Conservation (phyloP, 768 basidiomycete species). For the Lactarius sp. region DNA sequence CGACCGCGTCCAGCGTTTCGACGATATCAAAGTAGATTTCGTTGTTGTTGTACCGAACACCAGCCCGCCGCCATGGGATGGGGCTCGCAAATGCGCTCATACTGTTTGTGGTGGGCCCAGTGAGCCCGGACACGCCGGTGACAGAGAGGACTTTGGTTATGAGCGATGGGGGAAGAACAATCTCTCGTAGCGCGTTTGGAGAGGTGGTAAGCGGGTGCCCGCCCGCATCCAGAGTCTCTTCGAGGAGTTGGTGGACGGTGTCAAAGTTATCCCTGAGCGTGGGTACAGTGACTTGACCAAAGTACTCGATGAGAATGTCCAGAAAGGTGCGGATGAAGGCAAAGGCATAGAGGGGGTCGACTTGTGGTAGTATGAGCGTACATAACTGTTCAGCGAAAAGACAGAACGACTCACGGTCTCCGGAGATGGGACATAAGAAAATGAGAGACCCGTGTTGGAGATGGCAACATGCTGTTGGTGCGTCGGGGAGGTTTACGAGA, state of each 20-base stretch:
- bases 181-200: slow-evolving; percentile 83
- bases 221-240: slow-evolving; percentile 92
- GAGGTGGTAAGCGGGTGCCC: slow-evolving; percentile 92
- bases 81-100: slow-evolving; percentile 71
- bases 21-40: slow-evolving; percentile 91
- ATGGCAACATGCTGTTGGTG: slow-evolving; percentile 79
- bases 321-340: slow-evolving; percentile 83
- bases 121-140: slow-evolving; percentile 42
- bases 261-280: slow-evolving; percentile 91
- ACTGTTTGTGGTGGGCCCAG: slow-evolving; percentile 28
- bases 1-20: slow-evolving; percentile 74
- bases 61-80: slow-evolving; percentile 90
- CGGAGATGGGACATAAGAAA: slow-evolving; percentile 76
- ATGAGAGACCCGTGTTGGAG: slow-evolving; percentile 69
- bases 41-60: slow-evolving; percentile 77
- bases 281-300: slow-evolving; percentile 76
- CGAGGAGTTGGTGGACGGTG: slow-evolving; percentile 92
- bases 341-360: slow-evolving; percentile 86
- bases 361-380: slow-evolving; percentile 37
- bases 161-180: slow-evolving; percentile 87
- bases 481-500: slow-evolving; percentile 47
- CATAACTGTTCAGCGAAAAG: too few species aligned
- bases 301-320: slow-evolving; percentile 80
- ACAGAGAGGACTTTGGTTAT: slow-evolving; percentile 48
- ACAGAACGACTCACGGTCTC: slow-evolving; percentile 60